phyloP scores from a whole-genome alignment of 805 yeast species.

The Ogataea minuta region DNA sequence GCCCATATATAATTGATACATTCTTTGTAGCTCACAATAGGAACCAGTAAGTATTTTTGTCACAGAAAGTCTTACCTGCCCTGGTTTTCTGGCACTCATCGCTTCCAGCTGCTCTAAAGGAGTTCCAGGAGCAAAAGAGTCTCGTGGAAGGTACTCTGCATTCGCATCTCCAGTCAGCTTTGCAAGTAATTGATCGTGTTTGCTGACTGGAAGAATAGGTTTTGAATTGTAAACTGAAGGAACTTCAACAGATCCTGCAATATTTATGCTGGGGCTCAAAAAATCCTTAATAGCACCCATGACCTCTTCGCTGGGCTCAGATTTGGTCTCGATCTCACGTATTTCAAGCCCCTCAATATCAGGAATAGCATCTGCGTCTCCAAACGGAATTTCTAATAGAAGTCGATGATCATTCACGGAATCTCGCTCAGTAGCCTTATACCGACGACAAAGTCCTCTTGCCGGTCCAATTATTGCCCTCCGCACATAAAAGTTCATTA shows the following conservation, averaged over 20 bases:
- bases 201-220: not conserved
- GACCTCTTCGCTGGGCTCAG: not conserved
- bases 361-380: too few relatives aligned
- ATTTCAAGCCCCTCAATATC: too few relatives aligned
- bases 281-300: constrained; percentile 3
- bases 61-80: constrained; percentile 47
- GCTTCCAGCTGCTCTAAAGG: constrained; percentile 22
- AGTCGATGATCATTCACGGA: too few relatives aligned
- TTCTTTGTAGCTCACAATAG: constrained; percentile 68
- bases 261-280: not conserved
- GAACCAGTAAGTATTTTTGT: constrained; percentile 55
- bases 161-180: constrained; percentile 5
- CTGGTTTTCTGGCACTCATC: constrained; percentile 8
- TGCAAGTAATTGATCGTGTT: constrained; percentile 8
- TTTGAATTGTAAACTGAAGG: not conserved
- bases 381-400: too few relatives aligned
- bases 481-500: not conserved
- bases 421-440: too few relatives aligned
- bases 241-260: not conserved
- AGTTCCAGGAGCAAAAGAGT: constrained; percentile 15
- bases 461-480: not conserved
- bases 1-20: constrained; percentile 50
- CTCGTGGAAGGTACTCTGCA: constrained; percentile 18
- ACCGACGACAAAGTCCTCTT: too few relatives aligned
- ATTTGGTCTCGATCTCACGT: too few relatives aligned